A percentile compares a stretch with the other conserved stretches of the same genome.
These are phyloP conservation scores for Suillus plorans DNA, from an alignment of 768 basidiomycete species.

Conservation along the genomic window DNA sequence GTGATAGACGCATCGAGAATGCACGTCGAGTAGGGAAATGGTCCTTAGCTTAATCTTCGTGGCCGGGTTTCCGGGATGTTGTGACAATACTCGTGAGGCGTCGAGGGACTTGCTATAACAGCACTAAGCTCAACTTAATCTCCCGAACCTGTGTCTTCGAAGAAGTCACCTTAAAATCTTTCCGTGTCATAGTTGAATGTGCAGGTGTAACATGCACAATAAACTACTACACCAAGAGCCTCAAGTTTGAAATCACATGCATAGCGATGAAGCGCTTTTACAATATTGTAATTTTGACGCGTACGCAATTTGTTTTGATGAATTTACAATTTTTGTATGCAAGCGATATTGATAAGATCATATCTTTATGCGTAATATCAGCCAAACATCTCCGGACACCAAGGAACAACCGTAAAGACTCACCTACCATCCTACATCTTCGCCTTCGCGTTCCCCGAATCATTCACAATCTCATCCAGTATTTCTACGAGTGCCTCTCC, in stretches of 20 bases:
- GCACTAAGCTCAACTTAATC: not conserved
- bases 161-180: not conserved
- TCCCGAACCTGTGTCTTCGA: not conserved
- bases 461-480: constrained; percentile 6
- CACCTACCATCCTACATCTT: not conserved
- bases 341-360: not conserved
- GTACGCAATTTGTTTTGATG: not conserved
- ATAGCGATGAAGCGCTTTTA: not conserved
- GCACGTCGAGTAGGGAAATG: not conserved
- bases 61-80: not conserved
- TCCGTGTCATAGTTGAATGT: not conserved
- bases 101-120: not conserved
- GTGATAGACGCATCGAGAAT: not conserved
- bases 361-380: not conserved
- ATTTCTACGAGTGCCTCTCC: constrained; percentile 27
- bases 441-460: not conserved
- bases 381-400: not conserved
- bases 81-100: not conserved
- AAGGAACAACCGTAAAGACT: not conserved
- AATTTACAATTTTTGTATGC: not conserved
- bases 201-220: not conserved
- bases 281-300: not conserved
- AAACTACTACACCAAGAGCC: not conserved
- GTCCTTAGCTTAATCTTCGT: not conserved
- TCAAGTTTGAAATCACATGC: not conserved